A percentile compares a stretch with the other conserved stretches of the same genome.
phyloP scores from a whole-genome alignment of 2,329 filamentous ascomycete genomes.

The Fusarium citri region DNA sequence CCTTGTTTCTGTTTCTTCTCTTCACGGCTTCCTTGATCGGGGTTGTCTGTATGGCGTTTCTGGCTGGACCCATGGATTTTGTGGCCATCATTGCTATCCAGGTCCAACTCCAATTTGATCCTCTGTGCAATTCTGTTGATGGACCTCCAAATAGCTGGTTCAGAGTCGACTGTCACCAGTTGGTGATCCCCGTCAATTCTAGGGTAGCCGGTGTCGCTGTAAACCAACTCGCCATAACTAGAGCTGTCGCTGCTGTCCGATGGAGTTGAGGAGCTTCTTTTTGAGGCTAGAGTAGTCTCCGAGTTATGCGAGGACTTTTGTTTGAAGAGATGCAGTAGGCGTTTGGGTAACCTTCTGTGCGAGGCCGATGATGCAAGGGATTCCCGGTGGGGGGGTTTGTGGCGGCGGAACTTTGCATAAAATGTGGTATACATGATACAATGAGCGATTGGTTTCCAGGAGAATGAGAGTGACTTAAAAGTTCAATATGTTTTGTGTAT shows the following conservation, averaged over 20 bases:
- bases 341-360: neutral
- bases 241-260: neutral
- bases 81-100: neutral
- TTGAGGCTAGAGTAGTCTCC: neutral
- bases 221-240: neutral
- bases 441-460: neutral
- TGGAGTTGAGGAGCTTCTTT: neutral
- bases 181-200: neutral
- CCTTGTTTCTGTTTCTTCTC: conserved; percentile 1
- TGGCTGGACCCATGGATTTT: neutral
- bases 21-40: neutral
- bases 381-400: neutral
- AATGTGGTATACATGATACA: neutral
- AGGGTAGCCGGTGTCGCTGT: neutral
- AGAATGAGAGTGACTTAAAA: neutral
- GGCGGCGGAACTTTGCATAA: neutral
- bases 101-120: neutral
- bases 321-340: neutral
- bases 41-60: neutral
- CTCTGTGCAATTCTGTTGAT: neutral
- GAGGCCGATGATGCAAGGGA: neutral
- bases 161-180: conserved; percentile 1
- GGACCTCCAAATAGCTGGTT: neutral
- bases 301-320: neutral
- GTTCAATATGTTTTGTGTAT: neutral